Percentiles rank a stretch among this genome's conserved stretches.
Conservation (phyloP, 2,329 filamentous ascomycete species). For the Aureobasidium sp. region DNA sequence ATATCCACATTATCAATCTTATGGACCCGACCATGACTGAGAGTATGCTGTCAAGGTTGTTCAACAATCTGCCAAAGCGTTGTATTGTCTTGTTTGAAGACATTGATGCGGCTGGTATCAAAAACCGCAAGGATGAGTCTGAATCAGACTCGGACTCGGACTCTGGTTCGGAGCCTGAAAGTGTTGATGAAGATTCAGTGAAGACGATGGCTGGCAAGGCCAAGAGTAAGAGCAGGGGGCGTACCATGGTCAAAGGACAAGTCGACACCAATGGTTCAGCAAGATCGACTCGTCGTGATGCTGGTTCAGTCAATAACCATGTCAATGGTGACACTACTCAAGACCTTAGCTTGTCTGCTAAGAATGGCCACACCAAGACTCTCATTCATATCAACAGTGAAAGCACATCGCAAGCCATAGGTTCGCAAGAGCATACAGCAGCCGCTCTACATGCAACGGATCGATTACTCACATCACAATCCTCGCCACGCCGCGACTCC, state of each 20-base stretch:
- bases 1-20: constrained; percentile 41
- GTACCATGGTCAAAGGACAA: not conserved
- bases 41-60: constrained; percentile 47
- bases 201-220: not conserved
- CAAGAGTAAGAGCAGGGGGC: not conserved
- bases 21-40: constrained; percentile 68
- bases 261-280: not conserved
- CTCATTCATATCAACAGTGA: not conserved
- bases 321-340: not conserved
- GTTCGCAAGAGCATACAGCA: not conserved
- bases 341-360: not conserved
- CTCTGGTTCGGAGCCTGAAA: not conserved
- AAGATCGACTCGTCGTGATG: not conserved
- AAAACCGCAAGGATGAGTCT: constrained; percentile 24
- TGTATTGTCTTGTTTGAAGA: constrained; percentile 44
- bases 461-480: not conserved
- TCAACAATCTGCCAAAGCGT: constrained; percentile 36
- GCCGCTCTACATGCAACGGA: no score
- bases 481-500: not conserved
- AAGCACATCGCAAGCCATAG: not conserved
- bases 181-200: not conserved
- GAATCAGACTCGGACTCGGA: not conserved
- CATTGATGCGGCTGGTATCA: constrained; percentile 42
- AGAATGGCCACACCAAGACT: not conserved
- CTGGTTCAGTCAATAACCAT: not conserved